Evolutionary conservation across 768 basidiomycete genomes (phyloP).

Genomic region (Auricularia heimuer): DNA sequence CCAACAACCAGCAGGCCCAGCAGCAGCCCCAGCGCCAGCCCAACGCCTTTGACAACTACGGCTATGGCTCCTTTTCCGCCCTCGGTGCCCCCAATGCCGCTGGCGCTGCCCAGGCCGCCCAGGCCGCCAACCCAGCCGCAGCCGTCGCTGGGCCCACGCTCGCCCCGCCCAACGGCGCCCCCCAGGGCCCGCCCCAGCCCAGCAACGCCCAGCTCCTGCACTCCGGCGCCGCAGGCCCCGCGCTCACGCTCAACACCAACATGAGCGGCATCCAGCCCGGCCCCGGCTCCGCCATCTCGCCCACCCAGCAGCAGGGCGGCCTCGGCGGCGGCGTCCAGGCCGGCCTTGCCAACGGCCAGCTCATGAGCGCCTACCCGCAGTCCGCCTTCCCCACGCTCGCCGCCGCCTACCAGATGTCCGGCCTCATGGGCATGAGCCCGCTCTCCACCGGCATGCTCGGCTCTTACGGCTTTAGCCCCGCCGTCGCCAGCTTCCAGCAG

Average conservation of each 20-base stretch:
- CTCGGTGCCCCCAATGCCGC: conserved; percentile 17
- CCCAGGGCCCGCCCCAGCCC: not conserved
- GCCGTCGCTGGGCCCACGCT: conserved; percentile 47
- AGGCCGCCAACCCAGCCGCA: conserved; percentile 24
- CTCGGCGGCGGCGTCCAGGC: conserved; percentile 46
- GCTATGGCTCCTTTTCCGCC: conserved; percentile 63
- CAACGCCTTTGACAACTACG: conserved; percentile 78
- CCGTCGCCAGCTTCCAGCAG: conserved; percentile 64
- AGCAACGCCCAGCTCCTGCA: conserved; percentile 4
- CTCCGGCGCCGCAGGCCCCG: conserved; percentile 4
- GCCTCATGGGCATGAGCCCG: not conserved
- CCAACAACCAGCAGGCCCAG: conserved; percentile 42
- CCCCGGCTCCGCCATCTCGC: conserved; percentile 6
- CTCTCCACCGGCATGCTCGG: conserved; percentile 28
- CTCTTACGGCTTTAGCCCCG: conserved; percentile 48
- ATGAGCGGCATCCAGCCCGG: conserved; percentile 14
- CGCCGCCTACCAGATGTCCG: not conserved
- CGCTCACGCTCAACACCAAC: conserved; percentile 58
- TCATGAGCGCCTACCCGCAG: not conserved
- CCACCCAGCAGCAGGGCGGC: conserved; percentile 24
- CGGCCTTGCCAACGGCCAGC: not conserved
- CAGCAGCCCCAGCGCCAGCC: conserved; percentile 28
- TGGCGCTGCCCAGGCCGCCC: too few species aligned
- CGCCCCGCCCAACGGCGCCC: conserved; percentile 51
- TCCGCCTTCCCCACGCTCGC: not conserved